Percentiles rank a stretch among this genome's conserved stretches.
Evolutionary conservation across 306 rosid genomes (phyloP).

Genomic region (Purshia tridentata): DNA sequence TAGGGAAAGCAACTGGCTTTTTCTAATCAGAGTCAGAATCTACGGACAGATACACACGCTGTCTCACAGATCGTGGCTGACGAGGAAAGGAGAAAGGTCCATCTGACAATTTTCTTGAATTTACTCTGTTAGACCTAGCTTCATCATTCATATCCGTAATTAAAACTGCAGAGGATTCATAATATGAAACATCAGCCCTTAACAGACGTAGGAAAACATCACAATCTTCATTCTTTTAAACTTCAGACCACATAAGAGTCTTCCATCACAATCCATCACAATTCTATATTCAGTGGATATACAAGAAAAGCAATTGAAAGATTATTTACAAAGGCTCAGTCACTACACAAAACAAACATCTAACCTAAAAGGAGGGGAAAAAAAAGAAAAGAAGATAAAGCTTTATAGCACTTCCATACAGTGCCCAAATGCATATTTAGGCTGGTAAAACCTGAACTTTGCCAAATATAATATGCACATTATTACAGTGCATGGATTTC

Average conservation of each 20-base stretch:
- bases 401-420: too few relatives aligned
- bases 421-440: too few relatives aligned
- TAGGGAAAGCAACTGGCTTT: neutral
- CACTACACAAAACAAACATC: neutral
- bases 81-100: conserved; percentile 34
- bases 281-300: neutral
- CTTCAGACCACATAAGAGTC: neutral
- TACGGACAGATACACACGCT: conserved; percentile 21
- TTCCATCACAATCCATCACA: neutral
- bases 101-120: conserved; percentile 7
- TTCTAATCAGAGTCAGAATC: conserved; percentile 16
- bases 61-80: conserved; percentile 24
- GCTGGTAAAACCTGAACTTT: too few relatives aligned
- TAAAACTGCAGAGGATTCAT: conserved; percentile 3
- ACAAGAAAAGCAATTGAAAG: neutral
- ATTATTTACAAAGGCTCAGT: neutral
- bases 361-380: too few relatives aligned
- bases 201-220: neutral
- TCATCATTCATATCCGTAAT: conserved; percentile 1
- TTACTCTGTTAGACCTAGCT: conserved; percentile 1
- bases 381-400: too few relatives aligned
- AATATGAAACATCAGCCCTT: neutral
- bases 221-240: neutral
- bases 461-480: too few relatives aligned
- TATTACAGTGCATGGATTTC: too few relatives aligned